Percentiles rank a stretch among this genome's conserved stretches.
phyloP scores from a whole-genome alignment of 2,329 filamentous ascomycete species.

The Neopestalotiopsis sp. region DNA sequence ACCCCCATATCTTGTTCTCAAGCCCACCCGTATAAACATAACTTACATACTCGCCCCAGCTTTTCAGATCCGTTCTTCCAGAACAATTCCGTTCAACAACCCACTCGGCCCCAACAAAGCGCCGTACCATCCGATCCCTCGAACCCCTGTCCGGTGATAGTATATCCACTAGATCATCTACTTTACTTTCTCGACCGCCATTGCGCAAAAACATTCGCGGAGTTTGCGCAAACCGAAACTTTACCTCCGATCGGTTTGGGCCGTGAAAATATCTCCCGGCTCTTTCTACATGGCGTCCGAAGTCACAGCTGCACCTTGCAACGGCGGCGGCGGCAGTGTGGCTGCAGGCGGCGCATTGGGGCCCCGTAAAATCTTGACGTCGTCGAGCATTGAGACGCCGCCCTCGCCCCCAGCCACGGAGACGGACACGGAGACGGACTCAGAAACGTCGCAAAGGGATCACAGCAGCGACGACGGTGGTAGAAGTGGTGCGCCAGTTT shows the following conservation, averaged over 20 bases:
- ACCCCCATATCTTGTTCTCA: background rate
- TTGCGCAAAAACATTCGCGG: background rate
- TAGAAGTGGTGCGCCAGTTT: background rate
- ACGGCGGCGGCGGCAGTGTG: background rate
- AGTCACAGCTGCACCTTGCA: background rate
- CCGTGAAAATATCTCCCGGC: background rate
- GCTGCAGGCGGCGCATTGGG: background rate
- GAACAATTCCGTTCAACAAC: background rate
- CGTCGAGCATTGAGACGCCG: conserved; percentile 16
- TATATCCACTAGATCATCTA: background rate
- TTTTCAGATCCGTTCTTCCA: background rate
- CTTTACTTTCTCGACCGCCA: background rate
- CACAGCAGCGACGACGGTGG: background rate
- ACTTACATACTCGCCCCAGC: background rate
- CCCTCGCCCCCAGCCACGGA: conserved; percentile 20
- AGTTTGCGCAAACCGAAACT: background rate
- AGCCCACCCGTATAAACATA: background rate
- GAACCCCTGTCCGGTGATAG: background rate
- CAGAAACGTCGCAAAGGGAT: conserved; percentile 23
- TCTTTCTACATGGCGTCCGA: conserved; percentile 1
- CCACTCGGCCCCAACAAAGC: background rate
- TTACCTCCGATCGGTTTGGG: background rate
- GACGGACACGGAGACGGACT: conserved; percentile 25
- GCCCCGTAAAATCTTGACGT: conserved; percentile 10
- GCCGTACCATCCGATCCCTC: background rate